phyloP scores from a whole-genome alignment of 352 stramenopile species.

The Phytophthora rubi region DNA sequence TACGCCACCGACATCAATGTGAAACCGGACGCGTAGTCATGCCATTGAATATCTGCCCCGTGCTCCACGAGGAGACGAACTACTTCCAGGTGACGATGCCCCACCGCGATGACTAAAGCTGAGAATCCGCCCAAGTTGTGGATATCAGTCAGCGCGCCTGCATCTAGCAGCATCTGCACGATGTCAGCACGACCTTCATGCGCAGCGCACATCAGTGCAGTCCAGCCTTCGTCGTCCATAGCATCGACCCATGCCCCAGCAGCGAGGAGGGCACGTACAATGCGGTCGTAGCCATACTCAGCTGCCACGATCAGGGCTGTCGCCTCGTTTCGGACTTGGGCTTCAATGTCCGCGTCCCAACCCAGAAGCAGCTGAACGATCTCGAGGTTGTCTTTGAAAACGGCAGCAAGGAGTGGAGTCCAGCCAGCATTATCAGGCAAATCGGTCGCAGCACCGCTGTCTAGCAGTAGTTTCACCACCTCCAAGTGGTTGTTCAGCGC shows the following conservation, averaged over 20 bases:
- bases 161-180: conserved; percentile 20
- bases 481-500: conserved; percentile 25
- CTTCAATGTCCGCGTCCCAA: conserved; percentile 12
- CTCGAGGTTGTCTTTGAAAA: conserved; percentile 24
- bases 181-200: conserved; percentile 31
- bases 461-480: conserved; percentile 20
- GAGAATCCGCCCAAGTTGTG: conserved; percentile 27
- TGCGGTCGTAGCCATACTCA: conserved; percentile 16
- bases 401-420: conserved; percentile 30
- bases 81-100: conserved; percentile 18
- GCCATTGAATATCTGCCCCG: conserved; percentile 28
- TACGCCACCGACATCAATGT: conserved; percentile 28
- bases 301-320: conserved; percentile 24
- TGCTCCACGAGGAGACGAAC: conserved; percentile 26
- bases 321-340: conserved; percentile 17
- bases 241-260: conserved; percentile 19
- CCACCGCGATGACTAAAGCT: conserved; percentile 28
- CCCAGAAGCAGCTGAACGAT: conserved; percentile 20
- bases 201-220: conserved; percentile 34
- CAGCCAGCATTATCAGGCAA: conserved; percentile 26
- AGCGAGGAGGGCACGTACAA: conserved; percentile 26
- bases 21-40: conserved; percentile 29
- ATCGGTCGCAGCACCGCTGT: conserved; percentile 12
- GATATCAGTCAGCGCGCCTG: conserved; percentile 13
- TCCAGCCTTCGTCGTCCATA: conserved; percentile 31